Conservation (phyloP, 345 rosid species). For the Salix suchowensis region DNA sequence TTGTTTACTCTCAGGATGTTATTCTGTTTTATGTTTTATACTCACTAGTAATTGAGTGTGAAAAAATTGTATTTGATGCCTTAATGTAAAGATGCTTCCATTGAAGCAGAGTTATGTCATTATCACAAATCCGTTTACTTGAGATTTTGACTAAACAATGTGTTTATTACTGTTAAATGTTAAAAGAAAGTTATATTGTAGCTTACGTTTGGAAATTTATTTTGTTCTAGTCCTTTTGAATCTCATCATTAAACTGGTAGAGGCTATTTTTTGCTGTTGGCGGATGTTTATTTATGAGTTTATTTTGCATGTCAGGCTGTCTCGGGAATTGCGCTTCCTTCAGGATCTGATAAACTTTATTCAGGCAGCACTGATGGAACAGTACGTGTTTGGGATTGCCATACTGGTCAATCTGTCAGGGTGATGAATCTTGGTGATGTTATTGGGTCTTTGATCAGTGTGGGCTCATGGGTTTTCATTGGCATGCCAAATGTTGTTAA, state of each 20-base stretch:
- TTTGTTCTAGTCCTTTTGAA: neutral
- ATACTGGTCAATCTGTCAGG: constrained; percentile 39
- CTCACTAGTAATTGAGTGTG: too few species aligned
- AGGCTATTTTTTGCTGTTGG: neutral
- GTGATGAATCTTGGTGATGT: constrained; percentile 34
- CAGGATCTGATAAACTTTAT: constrained; percentile 50
- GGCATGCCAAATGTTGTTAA: constrained; percentile 54
- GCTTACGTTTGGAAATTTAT: neutral
- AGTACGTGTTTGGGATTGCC: constrained; percentile 47
- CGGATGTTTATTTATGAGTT: neutral
- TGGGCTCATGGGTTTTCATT: constrained; percentile 61
- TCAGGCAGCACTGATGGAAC: constrained; percentile 52
- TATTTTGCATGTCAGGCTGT: constrained; percentile 24
- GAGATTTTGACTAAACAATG: too few species aligned
- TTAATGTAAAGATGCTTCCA: too few species aligned
- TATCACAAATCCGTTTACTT: too few species aligned
- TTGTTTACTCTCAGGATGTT: too few species aligned
- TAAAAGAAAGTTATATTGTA: neutral
- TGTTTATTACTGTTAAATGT: neutral
- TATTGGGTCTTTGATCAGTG: constrained; percentile 46
- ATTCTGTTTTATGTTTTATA: too few species aligned
- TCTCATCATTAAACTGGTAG: neutral
- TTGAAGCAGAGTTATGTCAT: too few species aligned
- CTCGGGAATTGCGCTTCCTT: constrained; percentile 48
- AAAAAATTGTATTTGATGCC: too few species aligned